A percentile compares a stretch with the other conserved stretches of the same genome.
phyloP scores from a whole-genome alignment of 306 rosid species.

The Canavalia gladiata region DNA sequence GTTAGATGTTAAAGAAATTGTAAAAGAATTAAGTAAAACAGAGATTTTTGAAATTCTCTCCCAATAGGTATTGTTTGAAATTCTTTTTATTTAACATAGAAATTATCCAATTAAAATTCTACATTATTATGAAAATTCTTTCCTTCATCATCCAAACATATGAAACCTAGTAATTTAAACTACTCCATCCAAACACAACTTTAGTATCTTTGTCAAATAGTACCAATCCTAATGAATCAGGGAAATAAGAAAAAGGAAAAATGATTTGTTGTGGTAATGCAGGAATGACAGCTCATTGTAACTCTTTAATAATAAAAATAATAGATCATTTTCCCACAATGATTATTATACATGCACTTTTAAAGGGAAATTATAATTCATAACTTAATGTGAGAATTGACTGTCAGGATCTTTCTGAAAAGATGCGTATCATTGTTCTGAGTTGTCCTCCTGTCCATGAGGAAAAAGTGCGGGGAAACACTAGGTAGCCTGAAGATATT shows the following conservation, averaged over 20 bases:
- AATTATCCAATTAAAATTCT: too few relatives aligned
- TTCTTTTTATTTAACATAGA: too few relatives aligned
- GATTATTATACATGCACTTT: conserved; percentile 9
- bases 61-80: too few relatives aligned
- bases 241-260: not conserved
- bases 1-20: too few relatives aligned
- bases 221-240: not conserved
- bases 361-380: conserved; percentile 14
- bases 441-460: conserved; percentile 89
- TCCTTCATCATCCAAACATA: too few relatives aligned
- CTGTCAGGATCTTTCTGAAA: conserved; percentile 83
- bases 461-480: conserved; percentile 59
- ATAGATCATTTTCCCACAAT: conserved; percentile 15
- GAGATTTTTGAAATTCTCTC: too few relatives aligned
- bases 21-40: too few relatives aligned
- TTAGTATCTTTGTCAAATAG: not conserved
- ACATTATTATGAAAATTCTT: too few relatives aligned
- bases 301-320: not conserved
- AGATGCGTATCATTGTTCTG: conserved; percentile 72
- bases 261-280: conserved; percentile 1
- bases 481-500: conserved; percentile 63
- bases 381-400: conserved; percentile 50
- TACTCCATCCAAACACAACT: too few relatives aligned
- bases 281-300: conserved; percentile 17
- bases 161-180: too few relatives aligned